Percentiles rank a stretch among this genome's conserved stretches.
These are phyloP conservation scores for Sarcomyxa edulis DNA, from an alignment of 768 basidiomycete species.

Conservation along the genomic window DNA sequence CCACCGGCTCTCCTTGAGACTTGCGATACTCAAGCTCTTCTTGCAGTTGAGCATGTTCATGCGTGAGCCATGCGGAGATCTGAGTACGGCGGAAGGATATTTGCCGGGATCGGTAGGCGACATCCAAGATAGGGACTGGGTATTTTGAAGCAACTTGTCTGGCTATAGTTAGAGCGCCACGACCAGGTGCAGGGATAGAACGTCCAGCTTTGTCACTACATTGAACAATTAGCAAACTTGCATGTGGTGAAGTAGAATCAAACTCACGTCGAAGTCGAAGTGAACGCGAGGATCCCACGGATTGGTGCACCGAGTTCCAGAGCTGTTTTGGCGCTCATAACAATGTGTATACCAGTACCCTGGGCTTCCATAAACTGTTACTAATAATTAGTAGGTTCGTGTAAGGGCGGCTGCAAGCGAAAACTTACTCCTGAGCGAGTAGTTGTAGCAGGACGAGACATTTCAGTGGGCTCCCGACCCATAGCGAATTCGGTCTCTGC, in stretches of 20 bases:
- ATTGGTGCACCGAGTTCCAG: slow-evolving; percentile 92
- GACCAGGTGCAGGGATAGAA: slow-evolving; percentile 94
- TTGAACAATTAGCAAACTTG: background rate
- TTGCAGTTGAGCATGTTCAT: slow-evolving; percentile 82
- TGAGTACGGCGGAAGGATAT: slow-evolving; percentile 93
- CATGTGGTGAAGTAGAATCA: background rate
- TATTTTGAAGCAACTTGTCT: slow-evolving; percentile 78
- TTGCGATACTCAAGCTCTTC: slow-evolving; percentile 68
- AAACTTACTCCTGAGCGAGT: slow-evolving; percentile 85
- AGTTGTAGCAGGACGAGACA: slow-evolving; percentile 95
- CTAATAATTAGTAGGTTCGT: slow-evolving; percentile 2
- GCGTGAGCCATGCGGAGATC: slow-evolving; percentile 89
- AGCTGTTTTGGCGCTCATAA: slow-evolving; percentile 97
- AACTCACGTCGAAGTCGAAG: slow-evolving; percentile 90
- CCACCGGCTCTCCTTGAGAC: slow-evolving; percentile 40
- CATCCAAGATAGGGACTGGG: slow-evolving; percentile 73
- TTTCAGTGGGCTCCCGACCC: slow-evolving; percentile 98
- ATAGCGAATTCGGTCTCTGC: slow-evolving; percentile 96
- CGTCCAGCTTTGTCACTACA: slow-evolving; percentile 95
- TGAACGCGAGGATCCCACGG: slow-evolving; percentile 90
- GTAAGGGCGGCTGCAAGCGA: no score
- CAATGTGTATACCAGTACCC: slow-evolving; percentile 93
- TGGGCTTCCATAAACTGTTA: slow-evolving; percentile 93
- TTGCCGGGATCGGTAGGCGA: slow-evolving; percentile 90
- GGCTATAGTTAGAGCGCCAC: slow-evolving; percentile 86